These are phyloP conservation scores for Metschnikowia amazonensis DNA, from an alignment of 805 yeast species.

Conservation along the genomic window DNA sequence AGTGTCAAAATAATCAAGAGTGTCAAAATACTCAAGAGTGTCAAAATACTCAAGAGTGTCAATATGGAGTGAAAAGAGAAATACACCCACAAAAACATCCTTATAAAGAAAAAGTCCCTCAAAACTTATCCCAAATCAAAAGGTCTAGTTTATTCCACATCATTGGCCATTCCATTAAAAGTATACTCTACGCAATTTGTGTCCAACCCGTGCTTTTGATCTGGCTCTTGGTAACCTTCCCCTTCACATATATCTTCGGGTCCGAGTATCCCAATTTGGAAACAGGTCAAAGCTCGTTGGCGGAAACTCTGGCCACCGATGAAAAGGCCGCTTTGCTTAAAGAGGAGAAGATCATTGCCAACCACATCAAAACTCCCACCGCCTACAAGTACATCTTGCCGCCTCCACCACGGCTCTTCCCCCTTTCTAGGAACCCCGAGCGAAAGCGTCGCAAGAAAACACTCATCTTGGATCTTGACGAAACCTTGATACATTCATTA, in stretches of 20 bases:
- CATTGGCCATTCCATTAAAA: not conserved
- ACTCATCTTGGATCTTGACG: slow-evolving; percentile 85
- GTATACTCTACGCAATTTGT: slow-evolving; percentile 46
- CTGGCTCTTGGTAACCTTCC: slow-evolving; percentile 54
- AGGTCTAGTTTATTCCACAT: not conserved
- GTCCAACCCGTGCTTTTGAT: slow-evolving; percentile 49
- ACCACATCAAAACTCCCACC: slow-evolving; percentile 40
- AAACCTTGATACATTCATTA: slow-evolving; percentile 88
- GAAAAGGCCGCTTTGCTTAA: slow-evolving; percentile 37
- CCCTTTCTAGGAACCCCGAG: slow-evolving; percentile 39
- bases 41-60: no score
- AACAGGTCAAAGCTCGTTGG: slow-evolving; percentile 2
- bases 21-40: no score
- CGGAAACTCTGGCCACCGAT: slow-evolving; percentile 17
- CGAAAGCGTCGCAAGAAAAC: slow-evolving; percentile 50
- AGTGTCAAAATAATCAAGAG: no score
- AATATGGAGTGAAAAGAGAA: no score
- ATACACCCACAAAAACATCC: no score
- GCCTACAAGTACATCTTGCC: slow-evolving; percentile 42
- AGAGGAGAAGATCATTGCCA: slow-evolving; percentile 39
- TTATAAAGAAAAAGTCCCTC: no score
- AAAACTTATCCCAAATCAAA: no score
- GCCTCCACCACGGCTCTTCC: slow-evolving; percentile 43
- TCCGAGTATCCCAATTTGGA: slow-evolving; percentile 12
- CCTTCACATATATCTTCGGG: slow-evolving; percentile 43